Conservation (phyloP, 306 rosid genomes). For the Prunus armeniaca region DNA sequence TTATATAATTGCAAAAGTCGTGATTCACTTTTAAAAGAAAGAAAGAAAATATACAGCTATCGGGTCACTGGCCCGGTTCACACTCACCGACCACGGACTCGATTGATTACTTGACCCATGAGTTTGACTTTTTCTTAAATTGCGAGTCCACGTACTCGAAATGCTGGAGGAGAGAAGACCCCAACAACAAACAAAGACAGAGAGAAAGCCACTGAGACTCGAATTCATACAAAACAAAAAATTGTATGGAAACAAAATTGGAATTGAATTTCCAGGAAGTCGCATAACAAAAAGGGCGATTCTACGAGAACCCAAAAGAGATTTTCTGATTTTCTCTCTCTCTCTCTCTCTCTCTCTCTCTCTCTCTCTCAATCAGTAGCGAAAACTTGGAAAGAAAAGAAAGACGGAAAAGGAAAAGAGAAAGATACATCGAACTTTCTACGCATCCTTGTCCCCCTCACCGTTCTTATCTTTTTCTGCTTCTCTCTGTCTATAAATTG, state of each 20-base stretch:
- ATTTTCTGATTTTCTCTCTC: neutral
- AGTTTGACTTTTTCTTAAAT: slow-evolving; percentile 5
- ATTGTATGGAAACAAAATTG: neutral
- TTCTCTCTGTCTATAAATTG: neutral
- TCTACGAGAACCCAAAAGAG: neutral
- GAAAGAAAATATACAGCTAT: neutral
- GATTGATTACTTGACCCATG: slow-evolving; percentile 5
- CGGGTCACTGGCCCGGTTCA: slow-evolving; percentile 5
- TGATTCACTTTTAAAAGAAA: neutral
- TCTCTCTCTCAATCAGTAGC: neutral
- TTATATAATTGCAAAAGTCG: neutral
- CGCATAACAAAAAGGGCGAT: neutral
- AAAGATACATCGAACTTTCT: slow-evolving; percentile 14
- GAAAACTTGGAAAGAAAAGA: neutral
- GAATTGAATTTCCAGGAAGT: slow-evolving; percentile 15
- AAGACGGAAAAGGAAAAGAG: neutral
- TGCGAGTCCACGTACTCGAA: slow-evolving; percentile 2
- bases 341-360: neutral
- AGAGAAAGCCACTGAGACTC: neutral
- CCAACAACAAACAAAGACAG: neutral
- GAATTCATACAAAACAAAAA: neutral
- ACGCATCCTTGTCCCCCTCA: neutral
- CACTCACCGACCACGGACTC: slow-evolving; percentile 6
- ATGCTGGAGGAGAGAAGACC: neutral
- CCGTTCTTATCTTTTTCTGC: neutral